These are phyloP conservation scores for Silene noctiflora DNA, from an alignment of 179 eudicot species.

Conservation along the genomic window DNA sequence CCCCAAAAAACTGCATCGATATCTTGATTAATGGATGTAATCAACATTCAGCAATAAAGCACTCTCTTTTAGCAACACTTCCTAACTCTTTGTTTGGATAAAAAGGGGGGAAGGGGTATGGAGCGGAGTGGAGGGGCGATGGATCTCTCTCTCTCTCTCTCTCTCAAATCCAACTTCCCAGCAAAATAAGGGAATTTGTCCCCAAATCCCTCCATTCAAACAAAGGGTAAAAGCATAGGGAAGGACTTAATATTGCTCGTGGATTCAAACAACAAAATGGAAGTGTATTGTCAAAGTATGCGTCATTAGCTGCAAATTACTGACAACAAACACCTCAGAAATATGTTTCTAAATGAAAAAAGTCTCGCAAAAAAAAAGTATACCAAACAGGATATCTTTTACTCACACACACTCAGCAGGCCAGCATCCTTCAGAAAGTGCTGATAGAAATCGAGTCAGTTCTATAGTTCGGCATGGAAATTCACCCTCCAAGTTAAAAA, in stretches of 20 bases:
- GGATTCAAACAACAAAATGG: neutral
- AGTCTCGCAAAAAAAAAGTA: slow-evolving; percentile 8
- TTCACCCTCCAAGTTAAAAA: slow-evolving; percentile 78
- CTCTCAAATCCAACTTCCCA: no score
- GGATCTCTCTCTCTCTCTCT: no score
- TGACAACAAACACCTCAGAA: neutral
- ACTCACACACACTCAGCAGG: slow-evolving; percentile 97
- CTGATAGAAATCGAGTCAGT: slow-evolving; percentile 63
- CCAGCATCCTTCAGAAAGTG: slow-evolving; percentile 91
- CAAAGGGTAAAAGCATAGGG: neutral
- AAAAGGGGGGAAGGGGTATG: no score
- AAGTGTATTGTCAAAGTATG: neutral
- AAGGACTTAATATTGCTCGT: neutral
- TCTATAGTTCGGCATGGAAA: slow-evolving; percentile 75
- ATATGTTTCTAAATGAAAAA: neutral
- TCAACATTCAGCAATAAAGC: neutral
- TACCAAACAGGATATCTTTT: neutral
- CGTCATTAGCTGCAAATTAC: neutral
- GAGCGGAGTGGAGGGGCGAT: neutral
- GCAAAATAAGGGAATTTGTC: no score
- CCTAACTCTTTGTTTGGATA: neutral
- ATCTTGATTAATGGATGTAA: neutral
- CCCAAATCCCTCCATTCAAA: neutral
- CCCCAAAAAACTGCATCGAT: neutral
- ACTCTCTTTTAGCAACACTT: neutral